Conservation (phyloP, 1,284 basidiomycete species). For the Meira miltonrushii region DNA sequence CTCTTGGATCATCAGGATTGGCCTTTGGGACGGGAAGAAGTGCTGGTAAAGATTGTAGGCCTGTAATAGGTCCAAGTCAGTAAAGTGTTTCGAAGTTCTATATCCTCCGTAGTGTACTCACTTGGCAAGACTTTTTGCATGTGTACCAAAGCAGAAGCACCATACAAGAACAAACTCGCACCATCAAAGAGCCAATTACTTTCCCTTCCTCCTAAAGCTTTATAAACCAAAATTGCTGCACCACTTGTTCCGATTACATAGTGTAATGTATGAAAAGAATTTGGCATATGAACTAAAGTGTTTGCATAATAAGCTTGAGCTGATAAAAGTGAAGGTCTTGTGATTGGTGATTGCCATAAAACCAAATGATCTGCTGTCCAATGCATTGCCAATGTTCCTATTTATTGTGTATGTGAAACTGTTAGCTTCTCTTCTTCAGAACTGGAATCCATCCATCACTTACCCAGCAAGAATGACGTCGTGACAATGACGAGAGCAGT, state of each 20-base stretch:
- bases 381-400: conserved; percentile 48
- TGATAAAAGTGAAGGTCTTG: conserved; percentile 31
- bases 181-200: conserved; percentile 53
- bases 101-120: conserved; percentile 20
- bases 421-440: not conserved
- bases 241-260: conserved; percentile 29
- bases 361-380: conserved; percentile 50
- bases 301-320: conserved; percentile 47
- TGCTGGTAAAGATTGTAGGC: conserved; percentile 22
- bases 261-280: conserved; percentile 23
- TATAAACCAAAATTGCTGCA: conserved; percentile 27
- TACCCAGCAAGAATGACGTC: conserved; percentile 47
- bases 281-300: conserved; percentile 36
- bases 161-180: conserved; percentile 49
- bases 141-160: conserved; percentile 41
- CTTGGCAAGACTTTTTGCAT: conserved; percentile 42
- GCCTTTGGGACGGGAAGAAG: conserved; percentile 16
- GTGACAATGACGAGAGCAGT: conserved; percentile 24
- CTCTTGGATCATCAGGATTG: conserved; percentile 14
- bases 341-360: conserved; percentile 46
- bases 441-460: not conserved
- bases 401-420: not conserved
- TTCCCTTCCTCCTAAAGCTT: conserved; percentile 40
- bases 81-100: not conserved
- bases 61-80: too few relatives aligned